Percentiles rank a stretch among this genome's conserved stretches.
These are phyloP conservation scores for Verticillium isaacii DNA, from an alignment of 2,329 filamentous ascomycete species.

Conservation along the genomic window DNA sequence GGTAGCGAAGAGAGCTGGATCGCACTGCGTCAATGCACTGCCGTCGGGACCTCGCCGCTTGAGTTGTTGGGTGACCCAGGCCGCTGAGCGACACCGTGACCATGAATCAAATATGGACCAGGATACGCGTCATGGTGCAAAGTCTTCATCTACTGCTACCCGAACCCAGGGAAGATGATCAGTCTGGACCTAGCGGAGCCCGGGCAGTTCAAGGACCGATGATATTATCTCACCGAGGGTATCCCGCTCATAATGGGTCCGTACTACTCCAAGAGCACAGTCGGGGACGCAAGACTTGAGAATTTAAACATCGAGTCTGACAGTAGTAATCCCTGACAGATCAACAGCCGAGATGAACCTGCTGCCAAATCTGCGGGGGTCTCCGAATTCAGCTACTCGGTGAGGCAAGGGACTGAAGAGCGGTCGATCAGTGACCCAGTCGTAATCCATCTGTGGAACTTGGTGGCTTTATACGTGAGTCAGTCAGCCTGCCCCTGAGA, in stretches of 20 bases:
- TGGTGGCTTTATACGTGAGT: too few relatives aligned
- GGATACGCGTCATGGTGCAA: not conserved
- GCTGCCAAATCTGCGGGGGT: too few relatives aligned
- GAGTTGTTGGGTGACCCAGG: not conserved
- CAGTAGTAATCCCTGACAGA: too few relatives aligned
- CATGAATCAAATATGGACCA: not conserved
- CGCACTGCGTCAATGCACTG: not conserved
- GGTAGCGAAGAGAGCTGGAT: not conserved
- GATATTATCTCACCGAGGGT: not conserved
- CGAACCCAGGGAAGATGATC: not conserved
- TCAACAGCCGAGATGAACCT: too few relatives aligned
- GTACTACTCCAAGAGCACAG: too few relatives aligned
- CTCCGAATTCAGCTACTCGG: too few relatives aligned
- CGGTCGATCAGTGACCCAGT: too few relatives aligned
- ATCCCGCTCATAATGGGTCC: not conserved
- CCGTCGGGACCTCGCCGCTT: not conserved
- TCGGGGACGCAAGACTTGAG: not conserved
- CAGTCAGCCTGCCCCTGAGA: too few relatives aligned
- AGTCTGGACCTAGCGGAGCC: not conserved
- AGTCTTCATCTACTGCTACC: not conserved
- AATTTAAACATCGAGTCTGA: not conserved
- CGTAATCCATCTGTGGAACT: too few relatives aligned
- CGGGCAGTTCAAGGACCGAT: not conserved
- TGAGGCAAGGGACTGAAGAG: too few relatives aligned
- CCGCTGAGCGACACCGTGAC: not conserved